Evolutionary conservation across 306 rosid genomes (phyloP).

Genomic region (Sechiopsis laciniata): DNA sequence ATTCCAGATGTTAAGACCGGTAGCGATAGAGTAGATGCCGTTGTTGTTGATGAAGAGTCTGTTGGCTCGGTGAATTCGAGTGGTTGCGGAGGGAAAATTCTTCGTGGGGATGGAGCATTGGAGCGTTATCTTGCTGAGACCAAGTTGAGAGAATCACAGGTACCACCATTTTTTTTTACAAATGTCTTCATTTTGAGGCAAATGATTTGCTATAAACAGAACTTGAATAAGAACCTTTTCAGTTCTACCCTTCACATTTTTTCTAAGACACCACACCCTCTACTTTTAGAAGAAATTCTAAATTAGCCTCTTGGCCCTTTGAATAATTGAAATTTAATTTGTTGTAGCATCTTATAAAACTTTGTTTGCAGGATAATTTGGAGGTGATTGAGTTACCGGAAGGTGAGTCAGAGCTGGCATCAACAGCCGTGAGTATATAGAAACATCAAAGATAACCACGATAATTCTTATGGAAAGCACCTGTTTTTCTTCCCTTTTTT

Average conservation of each 20-base stretch:
- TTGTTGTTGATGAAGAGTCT: slow-evolving; percentile 73
- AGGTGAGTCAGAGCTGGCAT: slow-evolving; percentile 65
- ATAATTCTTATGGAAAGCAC: not conserved
- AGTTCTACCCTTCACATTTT: not conserved
- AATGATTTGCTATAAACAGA: slow-evolving; percentile 5
- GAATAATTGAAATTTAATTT: not conserved
- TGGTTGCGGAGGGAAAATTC: slow-evolving; percentile 82
- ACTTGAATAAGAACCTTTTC: not conserved
- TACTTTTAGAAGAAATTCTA: too few species aligned
- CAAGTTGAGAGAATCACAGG: slow-evolving; percentile 51
- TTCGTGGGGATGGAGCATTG: slow-evolving; percentile 66
- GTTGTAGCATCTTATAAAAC: not conserved
- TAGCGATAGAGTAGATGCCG: slow-evolving; percentile 67
- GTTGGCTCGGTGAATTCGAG: slow-evolving; percentile 47
- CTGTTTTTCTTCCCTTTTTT: not conserved
- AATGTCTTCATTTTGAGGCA: slow-evolving; percentile 9
- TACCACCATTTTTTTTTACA: slow-evolving; percentile 27
- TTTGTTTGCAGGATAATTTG: slow-evolving; percentile 39
- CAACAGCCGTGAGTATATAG: slow-evolving; percentile 86
- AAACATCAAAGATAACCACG: slow-evolving; percentile 8
- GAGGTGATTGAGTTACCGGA: slow-evolving; percentile 51
- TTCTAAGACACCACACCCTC: not conserved
- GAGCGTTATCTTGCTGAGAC: slow-evolving; percentile 44
- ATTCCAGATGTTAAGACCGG: slow-evolving; percentile 81
- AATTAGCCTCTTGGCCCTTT: not conserved